Evolutionary conservation across 345 rosid genomes (phyloP), one percentile per base, ranked within the genome.

Genomic region (Hibiscus tridactylites): DNA sequence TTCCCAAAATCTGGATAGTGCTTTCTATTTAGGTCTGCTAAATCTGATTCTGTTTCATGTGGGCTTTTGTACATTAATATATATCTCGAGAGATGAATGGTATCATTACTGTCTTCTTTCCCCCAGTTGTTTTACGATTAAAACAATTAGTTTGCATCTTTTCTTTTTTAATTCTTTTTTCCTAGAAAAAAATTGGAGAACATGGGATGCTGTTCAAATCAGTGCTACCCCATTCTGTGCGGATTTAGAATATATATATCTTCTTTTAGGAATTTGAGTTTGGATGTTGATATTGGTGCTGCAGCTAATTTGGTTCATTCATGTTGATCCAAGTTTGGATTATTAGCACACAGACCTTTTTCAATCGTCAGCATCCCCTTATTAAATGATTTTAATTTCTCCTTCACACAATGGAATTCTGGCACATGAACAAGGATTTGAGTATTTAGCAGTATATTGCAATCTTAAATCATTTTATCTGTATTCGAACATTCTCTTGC

Each of bases 191-290:
- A 37, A 49, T 31, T 29, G 60, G 63, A 77, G 71, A 73, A 75
- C 88, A 83, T 84, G 76, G 90, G 87, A 79, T 84, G 78, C 92
- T 79, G 86, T 80, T 86, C 83, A 73, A 57, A 74, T 85, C 84
- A 76, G 81, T 76, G 85, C 77, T 76, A 77, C 74, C 73, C 79
- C 76, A 72, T 76, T 73, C 81, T 80, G 84, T 74, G 81, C 85
- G 80, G 76, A 59, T 42, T 31, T 82, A 79, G 84, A n/a, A n/a
- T n/a, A n/a, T n/a, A n/a, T n/a, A n/a, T n/a, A n/a, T n/a, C n/a
- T n/a, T n/a, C n/a, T n/a, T n/a, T n/a, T n/a, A n/a, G n/a, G n/a
- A n/a, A n/a, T 33, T 33, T 33, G 37, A 33, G 37, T 33, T 33
- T 33, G 37, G 37, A 33, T 5, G 37, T 33, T 33, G 37, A 33